phyloP scores from a whole-genome alignment of 768 basidiomycete genomes.

The Amanita pseudoporphyria region DNA sequence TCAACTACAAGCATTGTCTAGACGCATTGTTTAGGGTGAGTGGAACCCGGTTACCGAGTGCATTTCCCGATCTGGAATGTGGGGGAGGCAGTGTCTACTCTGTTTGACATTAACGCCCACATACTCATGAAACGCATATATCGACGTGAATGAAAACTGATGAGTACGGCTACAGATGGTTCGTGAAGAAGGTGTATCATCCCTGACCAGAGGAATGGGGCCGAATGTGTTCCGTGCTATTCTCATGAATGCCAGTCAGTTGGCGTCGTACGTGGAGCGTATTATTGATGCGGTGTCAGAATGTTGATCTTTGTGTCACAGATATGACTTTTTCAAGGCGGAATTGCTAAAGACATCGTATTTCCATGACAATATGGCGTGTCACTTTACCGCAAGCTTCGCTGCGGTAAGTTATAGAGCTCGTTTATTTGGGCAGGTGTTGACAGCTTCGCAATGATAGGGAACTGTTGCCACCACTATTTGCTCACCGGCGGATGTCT shows the following conservation, averaged over 20 bases:
- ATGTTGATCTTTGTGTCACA: conserved; percentile 16
- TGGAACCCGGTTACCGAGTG: conserved; percentile 9
- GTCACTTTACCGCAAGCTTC: conserved; percentile 82
- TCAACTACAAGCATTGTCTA: conserved; percentile 86
- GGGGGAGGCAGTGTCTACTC: conserved; percentile 1
- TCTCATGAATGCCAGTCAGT: conserved; percentile 88
- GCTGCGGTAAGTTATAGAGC: conserved; percentile 52
- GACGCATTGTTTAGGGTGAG: conserved; percentile 80
- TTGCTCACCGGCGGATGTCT: conserved; percentile 82
- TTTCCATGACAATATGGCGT: conserved; percentile 74
- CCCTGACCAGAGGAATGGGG: conserved; percentile 64
- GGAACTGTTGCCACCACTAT: conserved; percentile 86
- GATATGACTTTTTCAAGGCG: conserved; percentile 89
- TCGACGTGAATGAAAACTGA: conserved; percentile 8
- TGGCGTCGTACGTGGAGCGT: conserved; percentile 60
- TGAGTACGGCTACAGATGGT: conserved; percentile 51
- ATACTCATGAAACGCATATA: too few relatives aligned
- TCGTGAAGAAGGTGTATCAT: conserved; percentile 73
- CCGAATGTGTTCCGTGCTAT: conserved; percentile 84
- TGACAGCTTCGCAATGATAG: conserved; percentile 20
- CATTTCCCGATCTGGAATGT: not conserved
- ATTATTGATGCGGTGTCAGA: not conserved
- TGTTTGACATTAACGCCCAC: not conserved
- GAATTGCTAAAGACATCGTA: conserved; percentile 63
- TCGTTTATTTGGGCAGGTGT: not conserved